Evolutionary conservation across 169 alveolate genomes (phyloP).

Genomic region (Cryptosporidium sp.): DNA sequence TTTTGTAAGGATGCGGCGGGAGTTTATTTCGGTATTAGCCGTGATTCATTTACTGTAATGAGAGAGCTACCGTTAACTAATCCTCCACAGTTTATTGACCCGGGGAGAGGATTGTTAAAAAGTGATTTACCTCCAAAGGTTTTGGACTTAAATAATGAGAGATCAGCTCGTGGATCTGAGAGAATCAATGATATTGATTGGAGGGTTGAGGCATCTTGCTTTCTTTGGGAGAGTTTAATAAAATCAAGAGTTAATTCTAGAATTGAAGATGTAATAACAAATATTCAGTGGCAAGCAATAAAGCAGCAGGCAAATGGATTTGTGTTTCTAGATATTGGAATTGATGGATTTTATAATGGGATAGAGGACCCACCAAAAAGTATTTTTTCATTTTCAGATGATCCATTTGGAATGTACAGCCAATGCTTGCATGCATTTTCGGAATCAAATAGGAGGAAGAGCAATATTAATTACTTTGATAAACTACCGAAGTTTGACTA

Average conservation of each 20-base stretch:
- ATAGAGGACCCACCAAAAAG: conserved; percentile 50
- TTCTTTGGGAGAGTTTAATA: conserved; percentile 60
- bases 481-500: neutral
- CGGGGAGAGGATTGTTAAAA: conserved; percentile 32
- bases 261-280: conserved; percentile 40
- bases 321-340: conserved; percentile 46
- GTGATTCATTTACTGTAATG: conserved; percentile 47
- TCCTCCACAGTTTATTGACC: conserved; percentile 24
- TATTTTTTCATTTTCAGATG: conserved; percentile 57
- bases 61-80: conserved; percentile 36
- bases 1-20: conserved; percentile 74
- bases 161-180: conserved; percentile 28
- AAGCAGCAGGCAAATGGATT: conserved; percentile 68
- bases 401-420: conserved; percentile 73
- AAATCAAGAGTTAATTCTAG: conserved; percentile 20
- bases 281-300: conserved; percentile 61
- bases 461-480: neutral
- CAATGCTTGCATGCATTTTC: conserved; percentile 70
- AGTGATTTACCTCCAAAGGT: conserved; percentile 25
- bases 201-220: conserved; percentile 59
- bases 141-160: conserved; percentile 36
- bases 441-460: conserved; percentile 44
- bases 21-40: conserved; percentile 28
- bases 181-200: conserved; percentile 28
- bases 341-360: conserved; percentile 38